Evolutionary conservation across 2,329 filamentous ascomycete species (phyloP).

Genomic region (Juglanconis sp.): DNA sequence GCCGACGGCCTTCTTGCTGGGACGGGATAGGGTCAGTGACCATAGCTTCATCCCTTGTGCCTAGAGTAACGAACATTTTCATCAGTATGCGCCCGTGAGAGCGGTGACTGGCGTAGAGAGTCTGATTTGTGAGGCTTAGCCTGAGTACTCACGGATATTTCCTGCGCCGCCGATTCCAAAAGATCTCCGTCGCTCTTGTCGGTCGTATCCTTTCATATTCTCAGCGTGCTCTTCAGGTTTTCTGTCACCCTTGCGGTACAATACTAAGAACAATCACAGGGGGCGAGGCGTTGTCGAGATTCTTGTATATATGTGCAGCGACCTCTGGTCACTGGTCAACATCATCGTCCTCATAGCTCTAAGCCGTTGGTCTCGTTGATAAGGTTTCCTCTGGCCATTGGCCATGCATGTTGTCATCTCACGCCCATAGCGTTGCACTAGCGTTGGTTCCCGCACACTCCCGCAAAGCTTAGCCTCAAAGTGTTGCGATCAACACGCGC

Average conservation of each 20-base stretch:
- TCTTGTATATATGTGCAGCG: background rate
- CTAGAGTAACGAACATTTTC: background rate
- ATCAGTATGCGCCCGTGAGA: background rate
- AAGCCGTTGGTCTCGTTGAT: background rate
- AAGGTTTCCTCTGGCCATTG: constrained; percentile 6
- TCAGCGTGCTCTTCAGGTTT: background rate
- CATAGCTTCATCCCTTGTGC: constrained; percentile 5
- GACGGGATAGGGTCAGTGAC: background rate
- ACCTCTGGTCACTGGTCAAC: too few species aligned
- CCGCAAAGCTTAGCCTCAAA: constrained; percentile 4
- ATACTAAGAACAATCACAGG: too few species aligned
- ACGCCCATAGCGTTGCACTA: background rate
- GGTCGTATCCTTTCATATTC: background rate
- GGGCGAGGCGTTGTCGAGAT: background rate
- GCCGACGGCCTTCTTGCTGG: constrained; percentile 1
- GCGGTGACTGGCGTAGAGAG: too few species aligned
- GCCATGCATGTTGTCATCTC: constrained; percentile 1
- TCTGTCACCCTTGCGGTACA: background rate
- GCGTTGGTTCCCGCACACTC: background rate
- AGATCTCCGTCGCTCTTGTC: background rate
- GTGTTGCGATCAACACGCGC: constrained; percentile 2
- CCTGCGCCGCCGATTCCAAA: constrained; percentile 14
- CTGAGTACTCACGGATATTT: constrained; percentile 7
- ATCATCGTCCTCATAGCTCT: background rate
- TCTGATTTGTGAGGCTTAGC: too few species aligned